Conservation (phyloP, 306 rosid species). For the Crotalaria pallida region DNA sequence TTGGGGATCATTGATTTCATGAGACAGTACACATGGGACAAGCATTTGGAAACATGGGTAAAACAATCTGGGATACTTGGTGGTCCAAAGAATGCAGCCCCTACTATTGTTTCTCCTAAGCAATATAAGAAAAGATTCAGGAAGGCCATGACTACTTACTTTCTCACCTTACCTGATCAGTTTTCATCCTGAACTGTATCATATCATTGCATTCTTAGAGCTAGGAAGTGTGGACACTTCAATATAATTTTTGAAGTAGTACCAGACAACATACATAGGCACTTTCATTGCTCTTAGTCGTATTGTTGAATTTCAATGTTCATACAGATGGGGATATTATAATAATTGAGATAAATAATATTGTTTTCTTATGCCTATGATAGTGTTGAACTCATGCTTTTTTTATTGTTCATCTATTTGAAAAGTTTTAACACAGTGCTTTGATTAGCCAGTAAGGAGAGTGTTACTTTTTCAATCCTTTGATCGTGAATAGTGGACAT, state of each 20-base stretch:
- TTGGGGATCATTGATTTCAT: slow-evolving; percentile 92
- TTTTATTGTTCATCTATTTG: not conserved
- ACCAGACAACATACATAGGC: not conserved
- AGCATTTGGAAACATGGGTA: slow-evolving; percentile 98
- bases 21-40: slow-evolving; percentile 99
- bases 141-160: slow-evolving; percentile 94
- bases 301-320: not conserved
- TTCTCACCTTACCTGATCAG: slow-evolving; percentile 87
- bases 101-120: slow-evolving; percentile 83
- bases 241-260: not conserved
- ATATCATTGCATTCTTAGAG: not conserved
- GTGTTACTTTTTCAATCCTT: not conserved
- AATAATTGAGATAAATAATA: not conserved
- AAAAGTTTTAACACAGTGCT: not conserved
- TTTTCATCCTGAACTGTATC: slow-evolving; percentile 45
- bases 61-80: slow-evolving; percentile 94
- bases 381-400: not conserved
- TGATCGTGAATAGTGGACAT: not conserved
- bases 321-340: not conserved
- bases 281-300: not conserved
- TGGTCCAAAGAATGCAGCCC: slow-evolving; percentile 81
- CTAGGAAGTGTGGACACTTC: not conserved
- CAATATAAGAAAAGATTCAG: slow-evolving; percentile 96
- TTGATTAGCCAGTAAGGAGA: slow-evolving; percentile 28
- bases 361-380: not conserved